Evolutionary conservation across 345 rosid genomes (phyloP), one percentile per base, ranked within the genome.

Genomic region (Turnera subulata): DNA sequence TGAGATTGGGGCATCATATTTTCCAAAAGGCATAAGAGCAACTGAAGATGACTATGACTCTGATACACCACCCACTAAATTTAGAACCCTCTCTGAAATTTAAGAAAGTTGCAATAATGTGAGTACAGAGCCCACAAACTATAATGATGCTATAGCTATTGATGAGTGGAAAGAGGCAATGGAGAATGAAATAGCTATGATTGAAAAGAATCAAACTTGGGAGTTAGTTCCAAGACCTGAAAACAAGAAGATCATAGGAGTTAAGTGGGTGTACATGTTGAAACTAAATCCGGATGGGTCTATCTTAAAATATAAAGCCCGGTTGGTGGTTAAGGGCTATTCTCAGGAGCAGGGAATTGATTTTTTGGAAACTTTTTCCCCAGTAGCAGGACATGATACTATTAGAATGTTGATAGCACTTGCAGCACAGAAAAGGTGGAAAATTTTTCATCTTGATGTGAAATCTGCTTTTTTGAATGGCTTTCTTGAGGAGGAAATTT

Each of bases 51-150:
- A 14, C 21, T 21, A 24, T 24, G 14, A 1, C 16, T 49, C 8
- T 10, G 0, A 49, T 13, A 2, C 33, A 21, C 0, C 2, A 21
- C 0, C 13, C 0, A 14, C 0, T 3, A 49, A 23, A 0, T n/a
- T 49, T 0, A 49, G 10, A 7, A 0, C 32, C 4, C 11, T 49
- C 0, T 13, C 18, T 21, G 5, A 49, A 13, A 7, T 49, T 6
- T 49, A 49, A 12, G 17, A 49, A 15, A 49, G 2, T 21, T 24
- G 35, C 3, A 49, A 23, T 23, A 1, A 21, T 6, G 1, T 12
- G 4, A 1, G 7, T 24, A 17, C 0, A 21, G 4, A 49, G 53
- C 53, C 4, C 1, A 23, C 13, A 11, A 9, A 1, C 14, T 58
- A 13, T 46, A 21, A 59, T 18, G 63, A 29, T 9, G 63, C 32